phyloP scores from a whole-genome alignment of 495 filamentous ascomycete genomes.

The Aspergillus taichungensis region DNA sequence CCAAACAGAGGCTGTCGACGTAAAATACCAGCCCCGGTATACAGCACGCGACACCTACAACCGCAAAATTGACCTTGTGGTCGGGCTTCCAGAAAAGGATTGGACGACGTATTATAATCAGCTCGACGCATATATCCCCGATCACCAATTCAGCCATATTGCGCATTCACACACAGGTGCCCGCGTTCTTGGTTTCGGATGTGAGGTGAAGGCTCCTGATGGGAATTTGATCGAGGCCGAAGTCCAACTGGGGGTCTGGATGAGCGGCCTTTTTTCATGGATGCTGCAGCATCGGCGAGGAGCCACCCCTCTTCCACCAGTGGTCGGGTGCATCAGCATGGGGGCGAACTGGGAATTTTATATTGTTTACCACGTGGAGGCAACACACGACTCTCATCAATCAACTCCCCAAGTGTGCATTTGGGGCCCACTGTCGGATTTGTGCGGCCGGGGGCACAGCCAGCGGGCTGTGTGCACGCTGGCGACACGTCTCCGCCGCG shows the following conservation, averaged over 20 bases:
- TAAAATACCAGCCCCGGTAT: conserved; percentile 5
- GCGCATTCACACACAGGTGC: conserved; percentile 1
- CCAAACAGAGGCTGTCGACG: not conserved
- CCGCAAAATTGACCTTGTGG: conserved; percentile 4
- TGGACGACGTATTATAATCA: not conserved
- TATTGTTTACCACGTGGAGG: conserved; percentile 3
- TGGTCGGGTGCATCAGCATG: conserved; percentile 1
- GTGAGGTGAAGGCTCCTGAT: not conserved
- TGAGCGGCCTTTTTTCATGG: conserved; percentile 1
- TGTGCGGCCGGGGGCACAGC: not conserved
- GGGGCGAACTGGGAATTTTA: conserved; percentile 2
- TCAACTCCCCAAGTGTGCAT: not conserved
- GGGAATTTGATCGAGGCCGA: conserved; percentile 4
- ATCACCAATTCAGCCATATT: conserved; percentile 1
- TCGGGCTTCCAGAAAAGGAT: conserved; percentile 1
- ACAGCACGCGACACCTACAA: not conserved
- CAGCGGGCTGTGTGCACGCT: not conserved
- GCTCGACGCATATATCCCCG: not conserved
- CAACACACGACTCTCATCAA: too few relatives aligned
- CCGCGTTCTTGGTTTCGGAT: not conserved
- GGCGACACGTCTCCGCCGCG: not conserved
- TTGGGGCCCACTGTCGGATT: not conserved
- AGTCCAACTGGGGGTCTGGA: conserved; percentile 6
- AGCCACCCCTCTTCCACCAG: not conserved
- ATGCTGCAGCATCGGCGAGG: not conserved